Evolutionary conservation across 208 protist species (phyloP), one percentile per base, ranked within the genome.

Genomic region (Trypanosoma mega): DNA sequence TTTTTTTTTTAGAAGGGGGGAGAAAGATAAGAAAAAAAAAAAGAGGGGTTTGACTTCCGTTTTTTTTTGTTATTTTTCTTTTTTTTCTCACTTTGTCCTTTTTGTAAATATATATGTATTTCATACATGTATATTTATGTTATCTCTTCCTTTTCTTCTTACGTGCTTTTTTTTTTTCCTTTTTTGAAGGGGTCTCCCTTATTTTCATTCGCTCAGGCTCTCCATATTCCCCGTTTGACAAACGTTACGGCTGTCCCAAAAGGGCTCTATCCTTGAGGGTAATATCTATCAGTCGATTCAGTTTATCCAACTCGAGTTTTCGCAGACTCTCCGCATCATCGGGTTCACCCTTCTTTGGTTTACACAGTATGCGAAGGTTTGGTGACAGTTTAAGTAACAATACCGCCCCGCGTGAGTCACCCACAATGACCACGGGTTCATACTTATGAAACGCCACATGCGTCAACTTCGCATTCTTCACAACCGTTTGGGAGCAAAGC

Each of bases 391-490:
- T 99, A 44, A 99, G 70, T 2, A 93, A 89, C 43, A 94, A 70
- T 33, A 99, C 96, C 0, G 79, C 86, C 27, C 97, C 97, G 21
- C 93, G 87, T 44, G 98, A 97, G 75, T 99, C 98, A 34, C 97
- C 97, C 7, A 98, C 96, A 8, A 98, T 46, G 23, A 99, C 47
- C 41, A 98, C 83, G n/a, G 96, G 96, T 46, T 97, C 79, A 7
- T 77, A 52, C 29, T 76, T 70, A 68, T 97, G 98, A 73, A 99
- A 99, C 16, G 73, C 76, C 46, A 99, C 65, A 67, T 98, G 96
- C 0, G 97, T 99, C 29, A 98, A 82, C 79, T 98, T 98, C 21
- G 94, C 90, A 50, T 98, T 98, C 70, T 97, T 94, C 30, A 98
- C 92, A 21, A 99, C 89, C n/a, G 90, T 92, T 73, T 98, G 96